Percentiles rank a stretch among this genome's conserved stretches.
These are phyloP conservation scores for Hirsutella rhossiliensis DNA, from an alignment of 2,329 filamentous ascomycete species.

Conservation along the genomic window DNA sequence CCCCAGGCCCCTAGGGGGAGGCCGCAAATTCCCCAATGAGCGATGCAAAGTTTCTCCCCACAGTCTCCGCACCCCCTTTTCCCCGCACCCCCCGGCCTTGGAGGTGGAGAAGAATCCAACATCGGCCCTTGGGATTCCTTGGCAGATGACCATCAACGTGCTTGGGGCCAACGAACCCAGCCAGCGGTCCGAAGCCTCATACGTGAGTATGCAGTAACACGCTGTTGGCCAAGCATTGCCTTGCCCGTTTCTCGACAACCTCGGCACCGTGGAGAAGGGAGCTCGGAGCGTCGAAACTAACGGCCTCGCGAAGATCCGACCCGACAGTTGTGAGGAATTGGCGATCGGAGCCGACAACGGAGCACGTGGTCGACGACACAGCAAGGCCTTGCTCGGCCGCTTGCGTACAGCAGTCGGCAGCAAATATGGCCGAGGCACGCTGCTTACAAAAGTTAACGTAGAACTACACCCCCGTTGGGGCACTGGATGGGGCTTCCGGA, in stretches of 20 bases:
- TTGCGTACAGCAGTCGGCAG: too few species aligned
- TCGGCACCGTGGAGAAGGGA: too few species aligned
- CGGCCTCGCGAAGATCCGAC: too few species aligned
- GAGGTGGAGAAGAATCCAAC: neutral
- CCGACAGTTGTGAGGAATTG: too few species aligned
- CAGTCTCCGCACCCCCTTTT: slow-evolving; percentile 2
- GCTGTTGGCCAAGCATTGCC: neutral
- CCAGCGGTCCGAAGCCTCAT: neutral
- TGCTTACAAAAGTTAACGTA: neutral
- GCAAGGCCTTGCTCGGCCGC: too few species aligned
- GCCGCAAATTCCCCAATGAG: neutral
- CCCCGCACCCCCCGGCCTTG: neutral
- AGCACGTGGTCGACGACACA: too few species aligned
- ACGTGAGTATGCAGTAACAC: neutral
- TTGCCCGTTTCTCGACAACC: too few species aligned
- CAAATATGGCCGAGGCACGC: neutral
- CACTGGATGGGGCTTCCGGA: neutral
- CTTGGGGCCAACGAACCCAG: too few species aligned
- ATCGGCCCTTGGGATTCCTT: neutral
- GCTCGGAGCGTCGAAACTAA: too few species aligned
- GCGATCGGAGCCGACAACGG: too few species aligned
- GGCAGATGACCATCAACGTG: neutral
- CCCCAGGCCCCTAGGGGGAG: neutral
- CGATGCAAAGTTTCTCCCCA: slow-evolving; percentile 1
- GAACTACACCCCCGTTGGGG: neutral